Evolutionary conservation across 1,284 basidiomycete species (phyloP), one percentile per base, ranked within the genome.

Genomic region (Ustilago shanxiensis): DNA sequence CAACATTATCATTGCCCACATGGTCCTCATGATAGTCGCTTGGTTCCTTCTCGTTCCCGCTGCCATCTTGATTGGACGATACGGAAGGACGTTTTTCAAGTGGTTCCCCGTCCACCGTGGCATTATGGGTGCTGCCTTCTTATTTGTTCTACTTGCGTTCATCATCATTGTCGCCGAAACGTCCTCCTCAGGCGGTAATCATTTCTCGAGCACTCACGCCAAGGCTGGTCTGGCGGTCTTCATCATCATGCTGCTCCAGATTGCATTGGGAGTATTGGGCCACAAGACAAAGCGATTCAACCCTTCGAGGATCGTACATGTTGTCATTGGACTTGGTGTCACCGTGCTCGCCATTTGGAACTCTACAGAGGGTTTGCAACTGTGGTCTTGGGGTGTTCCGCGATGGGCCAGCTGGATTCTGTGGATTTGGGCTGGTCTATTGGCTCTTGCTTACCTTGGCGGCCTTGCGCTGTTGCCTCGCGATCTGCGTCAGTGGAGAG

Each of bases 61-160:
- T 22, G 91, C 90, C 5, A 89, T 89, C 1, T 86, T 92, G 33
- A 74, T 91, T 26, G 90, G 90, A 1, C 88, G 91, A 37, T 90
- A 89, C 72, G 86, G 89, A 24, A 87, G 91, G 59, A 91, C 89
- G 0, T 88, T 90, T 72, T 88, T 88, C 11, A 86, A 86, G 0
- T 92, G 91, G 91, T 91, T 90, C 85, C 87, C 86, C 18, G 87
- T 85, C 24, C 90, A 91, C 75, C 89, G 88, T 87, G 85, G 88
- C 59, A 66, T 88, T 33, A 89, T 90, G 81, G 88, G 89, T 9
- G 58, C 64, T 84, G 79, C 35, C 24, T 89, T 60, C 86, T 88
- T 89, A 87, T 87, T 16, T 89, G 90, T 65, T 82, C 77, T 88
- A 88, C 88, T 75, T 89, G 89, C 47, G 88, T 90, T 47, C 84